Base-by-base conservation (phyloP, 495 filamentous ascomycete species). In the Penicillium diatomitis region DNA sequence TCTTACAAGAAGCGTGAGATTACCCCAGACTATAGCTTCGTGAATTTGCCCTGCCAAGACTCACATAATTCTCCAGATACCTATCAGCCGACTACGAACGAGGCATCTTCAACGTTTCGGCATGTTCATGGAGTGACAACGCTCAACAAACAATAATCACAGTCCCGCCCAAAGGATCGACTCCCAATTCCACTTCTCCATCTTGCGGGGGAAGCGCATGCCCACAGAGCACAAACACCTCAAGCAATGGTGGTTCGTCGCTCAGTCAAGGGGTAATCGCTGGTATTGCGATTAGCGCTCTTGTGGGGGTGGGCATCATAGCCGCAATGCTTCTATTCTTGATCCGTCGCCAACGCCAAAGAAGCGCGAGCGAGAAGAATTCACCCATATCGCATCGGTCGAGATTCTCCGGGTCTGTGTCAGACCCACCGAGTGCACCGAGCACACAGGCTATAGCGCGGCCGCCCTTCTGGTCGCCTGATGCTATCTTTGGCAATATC, bases 1-100 rank as follows among this genome's bases (percentile, higher is more conserved):
- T 87, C 53, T 70, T 87, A 48, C 84, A 87, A 65, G 84, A 86
- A 62, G 75, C 80, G 10, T 58, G 47, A 55, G 56, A 55, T n/a
- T 0, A 39, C 20, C 7, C 34, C 20, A 20, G 20, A 20, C 20
- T 20, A 20, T 20, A 20, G 20, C 6, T 42, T 30, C n/a, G 2
- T 32, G 5, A 32, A 12, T 9, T 9, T 10, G 4, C 8, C 27
- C 4, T 3, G 6, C 35, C 28, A 34, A 8, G 4, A 8, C 48
- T 58, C 34, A 52, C 11, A 20, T 2, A 20, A 2, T 30, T 46
- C 4, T 28, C 12, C 33, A 58, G 56, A 2, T 87, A 87, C 51
- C 55, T 87, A 8, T 77, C 79, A 11, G 77, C 74, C n/a, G 78
- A 82, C 50, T 86, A 85, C 59, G 82, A 86, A 44, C 70, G 72